These are phyloP conservation scores for Tetrahymena elliotti DNA, from an alignment of 73 alveolate species.

Conservation along the genomic window DNA sequence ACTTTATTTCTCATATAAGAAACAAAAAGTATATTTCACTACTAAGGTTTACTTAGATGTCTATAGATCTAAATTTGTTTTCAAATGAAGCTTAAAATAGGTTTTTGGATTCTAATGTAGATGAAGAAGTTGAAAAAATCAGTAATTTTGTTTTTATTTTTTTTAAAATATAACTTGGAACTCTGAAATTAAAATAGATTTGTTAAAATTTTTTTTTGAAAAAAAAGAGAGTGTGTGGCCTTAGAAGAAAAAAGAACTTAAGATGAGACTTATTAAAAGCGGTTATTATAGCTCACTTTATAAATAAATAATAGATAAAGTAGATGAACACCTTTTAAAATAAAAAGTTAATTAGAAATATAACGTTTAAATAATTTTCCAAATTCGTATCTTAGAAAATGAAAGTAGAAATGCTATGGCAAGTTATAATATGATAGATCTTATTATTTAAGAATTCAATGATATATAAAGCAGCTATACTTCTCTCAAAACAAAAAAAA, in stretches of 20 bases:
- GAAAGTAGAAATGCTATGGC: neutral
- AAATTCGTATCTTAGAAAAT: neutral
- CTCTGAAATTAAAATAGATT: too few relatives aligned
- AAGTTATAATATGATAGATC: neutral
- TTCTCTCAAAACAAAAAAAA: neutral
- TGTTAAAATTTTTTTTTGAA: too few relatives aligned
- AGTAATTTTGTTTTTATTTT: neutral
- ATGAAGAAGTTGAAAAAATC: neutral
- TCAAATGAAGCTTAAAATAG: neutral
- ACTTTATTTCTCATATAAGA: neutral
- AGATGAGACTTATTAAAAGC: neutral
- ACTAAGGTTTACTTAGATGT: neutral
- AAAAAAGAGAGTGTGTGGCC: neutral
- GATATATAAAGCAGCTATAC: neutral
- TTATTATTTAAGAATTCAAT: neutral
- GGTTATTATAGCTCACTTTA: neutral
- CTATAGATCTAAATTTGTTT: neutral
- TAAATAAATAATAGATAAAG: neutral
- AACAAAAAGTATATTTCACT: neutral
- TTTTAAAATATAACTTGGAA: too few relatives aligned
- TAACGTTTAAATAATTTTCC: neutral
- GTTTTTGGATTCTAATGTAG: neutral
- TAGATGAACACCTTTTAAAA: neutral
- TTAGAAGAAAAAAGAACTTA: neutral
- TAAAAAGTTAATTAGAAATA: neutral